Percentiles rank a stretch among this genome's conserved stretches.
These are phyloP conservation scores for Kurtzmaniella natalensis DNA, from an alignment of 1,139 yeast species.

Conservation along the genomic window DNA sequence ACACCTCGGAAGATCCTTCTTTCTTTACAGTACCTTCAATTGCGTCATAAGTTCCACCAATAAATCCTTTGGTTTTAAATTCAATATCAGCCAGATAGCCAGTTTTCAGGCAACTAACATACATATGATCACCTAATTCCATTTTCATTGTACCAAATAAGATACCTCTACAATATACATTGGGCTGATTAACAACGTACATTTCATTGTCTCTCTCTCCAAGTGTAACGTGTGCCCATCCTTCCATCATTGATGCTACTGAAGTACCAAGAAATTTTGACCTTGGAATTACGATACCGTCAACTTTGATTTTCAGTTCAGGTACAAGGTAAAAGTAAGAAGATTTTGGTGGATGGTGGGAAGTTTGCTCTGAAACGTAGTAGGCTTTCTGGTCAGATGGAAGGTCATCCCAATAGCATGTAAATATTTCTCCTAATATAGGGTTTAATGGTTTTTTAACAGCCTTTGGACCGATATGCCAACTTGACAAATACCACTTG, in stretches of 20 bases:
- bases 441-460: constrained; percentile 97
- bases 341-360: constrained; percentile 98
- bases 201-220: constrained; percentile 60
- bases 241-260: constrained; percentile 97
- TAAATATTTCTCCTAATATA: constrained; percentile 83
- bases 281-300: constrained; percentile 83
- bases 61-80: constrained; percentile 91
- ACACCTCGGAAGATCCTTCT: constrained; percentile 45
- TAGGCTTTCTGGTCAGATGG: constrained; percentile 63
- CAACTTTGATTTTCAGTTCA: constrained; percentile 73
- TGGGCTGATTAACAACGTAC: constrained; percentile 86
- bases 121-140: constrained; percentile 90
- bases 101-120: constrained; percentile 57
- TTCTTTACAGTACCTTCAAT: constrained; percentile 71
- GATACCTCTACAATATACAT: constrained; percentile 92
- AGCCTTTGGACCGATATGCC: constrained; percentile 99
- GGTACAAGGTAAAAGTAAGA: constrained; percentile 89
- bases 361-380: constrained; percentile 88
- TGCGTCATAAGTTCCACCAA: constrained; percentile 87
- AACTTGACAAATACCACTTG: constrained; percentile 88
- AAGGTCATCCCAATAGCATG: constrained; percentile 88
- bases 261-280: constrained; percentile 91
- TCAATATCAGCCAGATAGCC: constrained; percentile 78
- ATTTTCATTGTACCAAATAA: constrained; percentile 84
- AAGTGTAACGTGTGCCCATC: constrained; percentile 69